Percentiles rank a stretch among this genome's conserved stretches.
Conservation (phyloP, 1,139 yeast species). For the Debaryomyces fabryi region DNA sequence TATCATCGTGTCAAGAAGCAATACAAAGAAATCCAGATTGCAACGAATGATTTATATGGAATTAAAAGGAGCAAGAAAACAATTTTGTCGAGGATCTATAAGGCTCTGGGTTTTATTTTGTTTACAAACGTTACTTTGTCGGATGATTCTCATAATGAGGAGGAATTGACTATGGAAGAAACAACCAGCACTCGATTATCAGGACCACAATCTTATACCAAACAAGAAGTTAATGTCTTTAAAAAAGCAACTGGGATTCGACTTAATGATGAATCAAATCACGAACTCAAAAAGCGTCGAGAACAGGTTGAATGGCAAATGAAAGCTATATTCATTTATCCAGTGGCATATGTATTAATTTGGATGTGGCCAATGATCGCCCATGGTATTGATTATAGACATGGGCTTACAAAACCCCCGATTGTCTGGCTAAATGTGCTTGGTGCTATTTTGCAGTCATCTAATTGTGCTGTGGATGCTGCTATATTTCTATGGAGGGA, state of each 20-base stretch:
- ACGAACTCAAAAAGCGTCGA: conserved; percentile 61
- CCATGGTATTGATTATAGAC: conserved; percentile 58
- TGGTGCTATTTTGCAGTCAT: conserved; percentile 40
- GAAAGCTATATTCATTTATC: conserved; percentile 78
- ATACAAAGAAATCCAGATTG: neutral
- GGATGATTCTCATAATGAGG: no score
- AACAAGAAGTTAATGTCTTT: no score
- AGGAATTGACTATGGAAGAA: no score
- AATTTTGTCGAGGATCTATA: no score
- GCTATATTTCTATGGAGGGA: conserved; percentile 76
- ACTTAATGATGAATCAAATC: conserved; percentile 41
- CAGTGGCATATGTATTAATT: conserved; percentile 71
- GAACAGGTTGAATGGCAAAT: conserved; percentile 72
- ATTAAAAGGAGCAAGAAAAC: no score
- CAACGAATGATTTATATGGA: neutral
- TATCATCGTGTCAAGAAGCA: conserved; percentile 68
- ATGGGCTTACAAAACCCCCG: conserved; percentile 51
- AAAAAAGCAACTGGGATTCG: no score
- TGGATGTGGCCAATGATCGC: conserved; percentile 83
- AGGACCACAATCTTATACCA: no score
- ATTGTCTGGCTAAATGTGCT: conserved; percentile 19
- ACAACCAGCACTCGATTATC: no score
- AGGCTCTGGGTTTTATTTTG: no score
- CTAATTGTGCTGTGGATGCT: conserved; percentile 77
- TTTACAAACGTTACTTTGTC: no score